Percentiles rank a stretch among this genome's conserved stretches.
Conservation (phyloP, 2,329 filamentous ascomycete genomes). For the Colletotrichum shisoi region DNA sequence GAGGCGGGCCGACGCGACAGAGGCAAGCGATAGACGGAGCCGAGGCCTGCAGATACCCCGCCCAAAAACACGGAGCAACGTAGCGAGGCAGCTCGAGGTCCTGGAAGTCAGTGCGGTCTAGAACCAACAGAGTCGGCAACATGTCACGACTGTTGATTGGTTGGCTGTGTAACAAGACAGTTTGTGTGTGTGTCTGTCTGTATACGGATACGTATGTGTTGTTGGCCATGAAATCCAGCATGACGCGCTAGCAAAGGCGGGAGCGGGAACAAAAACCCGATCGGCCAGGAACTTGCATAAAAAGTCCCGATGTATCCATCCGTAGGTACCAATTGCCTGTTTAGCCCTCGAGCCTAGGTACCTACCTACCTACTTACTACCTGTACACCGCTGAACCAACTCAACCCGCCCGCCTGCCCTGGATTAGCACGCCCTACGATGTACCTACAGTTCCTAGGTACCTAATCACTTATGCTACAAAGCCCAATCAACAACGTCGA, state of each 20-base stretch:
- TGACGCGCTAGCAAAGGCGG: neutral
- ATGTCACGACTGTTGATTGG: too few relatives aligned
- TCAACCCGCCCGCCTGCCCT: conserved; percentile 1
- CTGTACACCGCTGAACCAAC: neutral
- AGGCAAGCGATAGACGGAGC: conserved; percentile 51
- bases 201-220: neutral
- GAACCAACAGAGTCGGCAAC: neutral
- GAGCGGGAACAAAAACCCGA: conserved; percentile 17
- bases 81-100: conserved; percentile 1
- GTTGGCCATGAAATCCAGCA: neutral
- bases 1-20: conserved; percentile 57
- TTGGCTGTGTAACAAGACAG: too few relatives aligned
- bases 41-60: conserved; percentile 9
- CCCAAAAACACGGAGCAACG: conserved; percentile 3
- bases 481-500: too few relatives aligned
- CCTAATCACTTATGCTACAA: neutral
- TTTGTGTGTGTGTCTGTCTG: neutral
- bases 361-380: too few relatives aligned
- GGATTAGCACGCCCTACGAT: neutral
- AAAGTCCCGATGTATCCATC: neutral
- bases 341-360: neutral
- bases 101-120: neutral
- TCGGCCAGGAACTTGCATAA: neutral
- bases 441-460: neutral
- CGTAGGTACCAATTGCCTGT: neutral